A percentile compares a stretch with the other conserved stretches of the same genome.
phyloP scores from a whole-genome alignment of 2,329 filamentous ascomycete species.

The Sporothrix luriei region DNA sequence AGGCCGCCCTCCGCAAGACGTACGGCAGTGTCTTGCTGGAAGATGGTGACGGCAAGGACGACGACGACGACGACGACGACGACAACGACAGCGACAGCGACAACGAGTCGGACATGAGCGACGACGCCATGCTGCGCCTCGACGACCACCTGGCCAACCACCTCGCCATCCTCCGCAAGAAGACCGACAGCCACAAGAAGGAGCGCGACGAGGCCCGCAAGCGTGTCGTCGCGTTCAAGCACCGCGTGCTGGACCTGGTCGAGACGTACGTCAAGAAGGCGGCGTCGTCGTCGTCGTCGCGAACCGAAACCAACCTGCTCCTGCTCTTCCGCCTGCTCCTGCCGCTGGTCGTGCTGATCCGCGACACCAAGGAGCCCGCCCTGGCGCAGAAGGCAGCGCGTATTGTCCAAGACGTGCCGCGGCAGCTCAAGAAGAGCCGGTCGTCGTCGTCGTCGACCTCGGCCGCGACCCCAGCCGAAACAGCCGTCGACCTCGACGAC shows the following conservation, averaged over 20 bases:
- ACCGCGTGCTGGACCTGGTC: slow-evolving; percentile 84
- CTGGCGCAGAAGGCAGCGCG: slow-evolving; percentile 71
- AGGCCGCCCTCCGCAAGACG: slow-evolving; percentile 77
- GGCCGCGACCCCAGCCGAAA: slow-evolving; percentile 45
- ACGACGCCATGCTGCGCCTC: slow-evolving; percentile 91
- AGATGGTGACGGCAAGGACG: slow-evolving; percentile 58
- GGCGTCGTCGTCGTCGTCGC: slow-evolving; percentile 60
- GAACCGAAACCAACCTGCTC: not conserved
- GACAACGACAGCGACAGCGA: slow-evolving; percentile 59
- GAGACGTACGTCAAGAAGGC: slow-evolving; percentile 73
- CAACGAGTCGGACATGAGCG: slow-evolving; percentile 82
- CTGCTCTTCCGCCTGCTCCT: slow-evolving; percentile 71
- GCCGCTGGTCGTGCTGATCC: slow-evolving; percentile 74
- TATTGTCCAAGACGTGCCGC: slow-evolving; percentile 73
- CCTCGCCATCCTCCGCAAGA: slow-evolving; percentile 71
- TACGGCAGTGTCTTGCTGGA: slow-evolving; percentile 45
- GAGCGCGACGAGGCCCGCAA: slow-evolving; percentile 86
- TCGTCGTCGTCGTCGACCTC: not conserved
- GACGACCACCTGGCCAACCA: slow-evolving; percentile 82
- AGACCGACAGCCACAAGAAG: slow-evolving; percentile 72
- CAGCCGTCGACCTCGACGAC: slow-evolving; percentile 44
- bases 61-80: slow-evolving; percentile 52
- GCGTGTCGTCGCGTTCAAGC: slow-evolving; percentile 91
- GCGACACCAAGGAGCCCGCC: slow-evolving; percentile 74
- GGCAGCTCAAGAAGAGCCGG: slow-evolving; percentile 62